Evolutionary conservation across 352 stramenopile genomes (phyloP), one percentile per base, ranked within the genome.

Genomic region (Pilasporangium apinafurcum): DNA sequence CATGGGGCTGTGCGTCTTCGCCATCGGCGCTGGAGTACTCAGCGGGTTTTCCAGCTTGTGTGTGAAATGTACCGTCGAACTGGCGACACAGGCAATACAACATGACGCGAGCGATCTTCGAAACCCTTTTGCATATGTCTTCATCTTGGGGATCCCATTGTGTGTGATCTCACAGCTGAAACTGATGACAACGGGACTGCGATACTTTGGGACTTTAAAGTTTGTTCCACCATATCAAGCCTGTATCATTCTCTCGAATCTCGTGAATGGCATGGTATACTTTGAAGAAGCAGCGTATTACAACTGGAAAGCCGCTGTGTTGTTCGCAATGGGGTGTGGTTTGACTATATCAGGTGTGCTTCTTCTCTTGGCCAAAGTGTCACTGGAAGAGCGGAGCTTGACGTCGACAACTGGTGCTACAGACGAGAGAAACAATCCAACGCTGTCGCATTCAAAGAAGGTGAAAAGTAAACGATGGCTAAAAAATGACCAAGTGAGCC

Each of bases 191-290:
- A 37, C 59, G 5, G 62, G 62, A 2, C 36, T 73, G 13, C 20
- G 60, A 26, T 34, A 57, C 48, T 73, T 73, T 28, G 62, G 62
- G 12, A 66, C 62, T 22, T 55, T 73, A 54, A 73, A 73, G 51
- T 69, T 67, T 47, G 55, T 73, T 27, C 58, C 62, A 10, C 48
- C 51, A n/a, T 69, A 73, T 44, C 62, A 69, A 35, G 62, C 53
- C n/a, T 69, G 66, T 37, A 66, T 73, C 48, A 68, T 69, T 34
- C 28, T 69, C n/a, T 68, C 58, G 10, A 73, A 73, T 41, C 33
- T 73, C 9, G 38, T 64, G 18, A 67, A 67, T 37, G 62, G 58
- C 16, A 61, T 73, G 58, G 51, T 73, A 6, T 68, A 57, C 39
- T 68, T 68, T 31, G 46, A 73, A 42, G 62, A 73, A 33, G 30